Percentiles rank a stretch among this genome's conserved stretches.
Conservation (phyloP, 23 red algal species). For the Gracilariopsis chorda region DNA sequence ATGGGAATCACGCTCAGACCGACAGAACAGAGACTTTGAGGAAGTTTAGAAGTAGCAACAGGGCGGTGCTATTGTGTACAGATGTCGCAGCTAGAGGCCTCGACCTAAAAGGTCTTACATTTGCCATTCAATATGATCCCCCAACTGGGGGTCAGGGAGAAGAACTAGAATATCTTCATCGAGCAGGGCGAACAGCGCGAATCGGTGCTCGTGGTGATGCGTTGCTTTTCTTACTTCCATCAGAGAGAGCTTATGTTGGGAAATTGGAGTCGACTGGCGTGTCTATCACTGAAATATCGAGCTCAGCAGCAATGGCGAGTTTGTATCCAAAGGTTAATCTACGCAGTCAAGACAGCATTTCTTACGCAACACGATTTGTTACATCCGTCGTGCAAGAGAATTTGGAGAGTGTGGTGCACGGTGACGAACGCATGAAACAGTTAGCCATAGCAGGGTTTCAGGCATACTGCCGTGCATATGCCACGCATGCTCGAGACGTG, state of each 20-base stretch:
- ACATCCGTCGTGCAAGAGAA: conserved; percentile 57
- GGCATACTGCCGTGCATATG: conserved; percentile 82
- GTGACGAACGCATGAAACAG: conserved; percentile 26
- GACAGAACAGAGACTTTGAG: conserved; percentile 62
- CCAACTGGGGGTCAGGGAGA: conserved; percentile 80
- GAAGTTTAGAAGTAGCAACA: conserved; percentile 57
- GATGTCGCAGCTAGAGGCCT: conserved; percentile 97
- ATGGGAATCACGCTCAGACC: conserved; percentile 83
- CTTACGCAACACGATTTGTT: conserved; percentile 23
- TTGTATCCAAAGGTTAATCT: conserved; percentile 35
- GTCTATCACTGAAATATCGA: conserved; percentile 47
- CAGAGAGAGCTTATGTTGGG: conserved; percentile 72
- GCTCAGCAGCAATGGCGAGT: conserved; percentile 60
- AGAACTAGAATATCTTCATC: conserved; percentile 88
- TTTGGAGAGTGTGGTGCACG: conserved; percentile 42
- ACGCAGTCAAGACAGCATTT: conserved; percentile 12
- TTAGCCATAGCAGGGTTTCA: conserved; percentile 61
- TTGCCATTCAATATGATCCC: conserved; percentile 91
- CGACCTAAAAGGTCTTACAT: conserved; percentile 78
- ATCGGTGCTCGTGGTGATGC: conserved; percentile 69
- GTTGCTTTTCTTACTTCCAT: conserved; percentile 78
- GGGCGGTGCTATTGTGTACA: conserved; percentile 84
- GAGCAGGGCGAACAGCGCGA: conserved; percentile 86
- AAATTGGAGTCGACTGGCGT: conserved; percentile 45
- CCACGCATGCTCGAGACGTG: conserved; percentile 75